phyloP scores from a whole-genome alignment of 345 rosid genomes.

The Combretum micranthum region DNA sequence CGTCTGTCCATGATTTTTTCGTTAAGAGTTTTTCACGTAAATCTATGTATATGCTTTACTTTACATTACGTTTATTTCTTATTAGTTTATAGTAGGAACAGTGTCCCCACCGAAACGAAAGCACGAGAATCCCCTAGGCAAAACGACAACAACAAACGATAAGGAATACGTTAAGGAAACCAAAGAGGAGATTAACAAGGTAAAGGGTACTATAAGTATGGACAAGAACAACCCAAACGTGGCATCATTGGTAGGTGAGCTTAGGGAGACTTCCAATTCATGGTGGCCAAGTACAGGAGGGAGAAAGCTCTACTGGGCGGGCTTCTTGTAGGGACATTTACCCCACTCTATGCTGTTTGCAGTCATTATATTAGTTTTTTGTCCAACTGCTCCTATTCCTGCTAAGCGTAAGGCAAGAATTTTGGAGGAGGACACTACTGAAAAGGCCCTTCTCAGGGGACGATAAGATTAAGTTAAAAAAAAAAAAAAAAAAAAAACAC shows the following conservation, averaged over 20 bases:
- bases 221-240: constrained; percentile 75
- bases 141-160: constrained; percentile 37
- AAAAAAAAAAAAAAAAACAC: no score
- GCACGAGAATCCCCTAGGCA: no score
- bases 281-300: constrained; percentile 94
- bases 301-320: constrained; percentile 77
- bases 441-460: constrained; percentile 70
- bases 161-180: constrained; percentile 86
- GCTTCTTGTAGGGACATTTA: constrained; percentile 77
- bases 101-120: no score
- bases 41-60: no score
- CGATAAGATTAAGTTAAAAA: constrained; percentile 41
- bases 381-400: constrained; percentile 85
- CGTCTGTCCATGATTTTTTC: no score
- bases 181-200: constrained; percentile 58
- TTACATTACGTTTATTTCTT: no score
- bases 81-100: no score
- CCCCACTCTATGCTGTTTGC: constrained; percentile 78
- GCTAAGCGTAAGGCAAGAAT: constrained; percentile 78
- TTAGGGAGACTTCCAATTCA: constrained; percentile 65
- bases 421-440: constrained; percentile 88
- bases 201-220: constrained; percentile 60
- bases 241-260: constrained; percentile 63
- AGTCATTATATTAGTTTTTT: constrained; percentile 94
- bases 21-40: no score